Evolutionary conservation across 2,329 filamentous ascomycete genomes (phyloP), one percentile per base, ranked within the genome.

Genomic region (Xylaria sp.): DNA sequence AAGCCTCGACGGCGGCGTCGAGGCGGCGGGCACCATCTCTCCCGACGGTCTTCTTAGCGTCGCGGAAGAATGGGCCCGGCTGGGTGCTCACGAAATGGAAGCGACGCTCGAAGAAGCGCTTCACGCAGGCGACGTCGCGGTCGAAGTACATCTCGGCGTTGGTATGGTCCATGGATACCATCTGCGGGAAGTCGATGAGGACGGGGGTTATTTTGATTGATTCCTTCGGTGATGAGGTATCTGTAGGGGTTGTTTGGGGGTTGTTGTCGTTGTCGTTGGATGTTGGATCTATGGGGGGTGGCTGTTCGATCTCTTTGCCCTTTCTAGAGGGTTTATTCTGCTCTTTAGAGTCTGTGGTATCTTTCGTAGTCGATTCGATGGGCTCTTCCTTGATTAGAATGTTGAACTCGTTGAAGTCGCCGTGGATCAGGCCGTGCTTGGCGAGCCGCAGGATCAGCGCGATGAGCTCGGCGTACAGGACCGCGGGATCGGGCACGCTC

Each of bases 351-450:
- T 79, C 75, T 4, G 41, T 13, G 41, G 60, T 18, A 10, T 54
- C 69, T 9, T 36, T 7, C 0, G 25, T 3, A 7, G 51, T n/a
- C 2, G 52, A 12, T 20, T 64, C 31, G 36, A 67, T 15, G 31
- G 65, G 78, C 64, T 86, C 89, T 79, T 98, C 95, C 78, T 96
- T 94, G 79, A 99, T 90, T 41, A 99, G 84, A 72, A 99, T 95
- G 80, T 99, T 99, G 86, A 99, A 99, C 81, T 99, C 97, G 83
- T 99, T 99, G 84, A 97, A 99, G 79, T 99, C 96, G 71, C 96
- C 96, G 79, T 99, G 96, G 70, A 99, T 99, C 57, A 99, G 84
- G 7, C 96, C 96, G 74, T 94, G 90, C 70, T 89, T 89, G 6
- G 96, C 95, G 49, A 99, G 86, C 33, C 90, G 88, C 52, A 99